Conservation (phyloP, 176 grass and related monocot species). For the Pharus latifolius region DNA sequence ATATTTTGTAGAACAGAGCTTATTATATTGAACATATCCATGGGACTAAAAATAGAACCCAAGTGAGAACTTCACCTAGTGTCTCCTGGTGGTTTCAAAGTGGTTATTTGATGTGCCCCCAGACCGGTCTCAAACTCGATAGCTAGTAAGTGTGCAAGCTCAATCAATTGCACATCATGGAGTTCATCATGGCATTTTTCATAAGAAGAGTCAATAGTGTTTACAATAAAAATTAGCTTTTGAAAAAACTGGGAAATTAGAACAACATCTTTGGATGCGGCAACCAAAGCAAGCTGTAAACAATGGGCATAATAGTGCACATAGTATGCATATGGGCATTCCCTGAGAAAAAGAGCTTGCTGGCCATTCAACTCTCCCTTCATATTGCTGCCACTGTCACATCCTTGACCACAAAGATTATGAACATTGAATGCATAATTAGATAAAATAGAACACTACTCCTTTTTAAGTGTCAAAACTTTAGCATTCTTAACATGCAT, state of each 20-base stretch:
- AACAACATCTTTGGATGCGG: background rate
- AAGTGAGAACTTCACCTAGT: background rate
- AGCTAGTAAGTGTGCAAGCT: background rate
- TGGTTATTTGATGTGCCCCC: background rate
- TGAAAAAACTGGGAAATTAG: background rate
- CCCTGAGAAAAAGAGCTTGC: background rate
- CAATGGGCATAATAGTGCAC: too few relatives aligned
- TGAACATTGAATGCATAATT: background rate
- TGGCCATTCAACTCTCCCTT: background rate
- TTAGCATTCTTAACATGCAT: constrained; percentile 2
- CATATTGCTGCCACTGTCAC: constrained; percentile 17
- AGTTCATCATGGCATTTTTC: background rate
- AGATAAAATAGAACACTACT: background rate
- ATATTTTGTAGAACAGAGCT: constrained; percentile 3
- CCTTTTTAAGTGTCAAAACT: background rate
- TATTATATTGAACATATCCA: background rate
- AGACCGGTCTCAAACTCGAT: background rate
- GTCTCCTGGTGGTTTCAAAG: background rate
- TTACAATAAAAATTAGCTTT: background rate
- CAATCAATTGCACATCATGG: background rate
- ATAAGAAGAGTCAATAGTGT: background rate
- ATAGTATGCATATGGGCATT: background rate
- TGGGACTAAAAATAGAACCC: background rate
- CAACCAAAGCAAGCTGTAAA: background rate
- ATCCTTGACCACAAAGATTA: background rate